phyloP scores from a whole-genome alignment of 495 filamentous ascomycete genomes.

The Saxophila tyrrhenica region DNA sequence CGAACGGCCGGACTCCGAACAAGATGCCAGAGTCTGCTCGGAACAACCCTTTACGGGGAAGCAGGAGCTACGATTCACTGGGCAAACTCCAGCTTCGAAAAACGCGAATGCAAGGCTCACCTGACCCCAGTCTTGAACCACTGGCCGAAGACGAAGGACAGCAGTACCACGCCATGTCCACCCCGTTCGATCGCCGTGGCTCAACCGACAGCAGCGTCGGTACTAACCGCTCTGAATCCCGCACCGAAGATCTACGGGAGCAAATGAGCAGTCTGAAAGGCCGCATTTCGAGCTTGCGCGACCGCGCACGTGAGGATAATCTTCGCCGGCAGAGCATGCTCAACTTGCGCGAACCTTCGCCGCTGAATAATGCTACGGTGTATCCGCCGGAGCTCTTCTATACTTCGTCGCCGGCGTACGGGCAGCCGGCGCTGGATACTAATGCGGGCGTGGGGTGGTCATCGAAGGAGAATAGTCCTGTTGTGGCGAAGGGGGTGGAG shows the following conservation, averaged over 20 bases:
- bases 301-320: slow-evolving; percentile 72
- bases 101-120: slow-evolving; percentile 11
- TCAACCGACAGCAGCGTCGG: neutral
- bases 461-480: slow-evolving; percentile 8
- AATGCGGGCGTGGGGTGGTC: slow-evolving; percentile 28
- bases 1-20: slow-evolving; percentile 10
- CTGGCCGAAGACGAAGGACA: slow-evolving; percentile 24
- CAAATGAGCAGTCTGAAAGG: slow-evolving; percentile 93
- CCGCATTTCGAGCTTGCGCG: slow-evolving; percentile 72
- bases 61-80: slow-evolving; percentile 17
- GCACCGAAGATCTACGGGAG: slow-evolving; percentile 57
- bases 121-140: slow-evolving; percentile 22
- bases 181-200: neutral
- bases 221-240: slow-evolving; percentile 6
- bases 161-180: neutral
- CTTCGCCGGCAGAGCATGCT: slow-evolving; percentile 74
- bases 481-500: neutral
- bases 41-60: slow-evolving; percentile 6
- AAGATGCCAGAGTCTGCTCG: slow-evolving; percentile 1
- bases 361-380: slow-evolving; percentile 66
- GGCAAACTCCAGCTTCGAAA: slow-evolving; percentile 5
- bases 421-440: slow-evolving; percentile 21
- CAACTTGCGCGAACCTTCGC: slow-evolving; percentile 72
- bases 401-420: slow-evolving; percentile 9
- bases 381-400: slow-evolving; percentile 16